Evolutionary conservation across 352 stramenopile species (phyloP).

Genomic region (Blastocystis sp.): DNA sequence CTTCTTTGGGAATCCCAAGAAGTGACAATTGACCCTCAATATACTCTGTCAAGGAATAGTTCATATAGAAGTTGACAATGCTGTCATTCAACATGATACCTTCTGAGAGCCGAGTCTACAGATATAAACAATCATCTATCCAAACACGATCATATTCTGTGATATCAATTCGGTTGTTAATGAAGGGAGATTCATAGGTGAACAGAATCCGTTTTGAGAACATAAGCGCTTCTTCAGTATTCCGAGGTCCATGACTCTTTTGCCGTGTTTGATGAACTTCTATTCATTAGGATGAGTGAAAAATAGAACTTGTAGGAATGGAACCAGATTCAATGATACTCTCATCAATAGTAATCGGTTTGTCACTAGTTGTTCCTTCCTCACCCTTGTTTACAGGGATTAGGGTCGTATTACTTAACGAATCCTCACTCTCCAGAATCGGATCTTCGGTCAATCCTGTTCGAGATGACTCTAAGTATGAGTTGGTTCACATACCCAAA

Average conservation of each 20-base stretch:
- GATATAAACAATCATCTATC: neutral
- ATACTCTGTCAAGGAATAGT: constrained; percentile 26
- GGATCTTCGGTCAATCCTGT: neutral
- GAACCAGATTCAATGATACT: neutral
- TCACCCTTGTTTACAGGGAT: neutral
- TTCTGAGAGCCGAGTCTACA: neutral
- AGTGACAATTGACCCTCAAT: neutral
- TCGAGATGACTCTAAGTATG: neutral
- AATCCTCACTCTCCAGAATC: neutral
- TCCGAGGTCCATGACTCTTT: neutral
- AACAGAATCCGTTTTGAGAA: constrained; percentile 35
- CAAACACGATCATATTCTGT: constrained; percentile 29
- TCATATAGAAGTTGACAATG: constrained; percentile 55
- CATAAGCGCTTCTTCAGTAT: neutral
- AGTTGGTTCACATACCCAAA: neutral
- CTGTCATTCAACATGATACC: constrained; percentile 28
- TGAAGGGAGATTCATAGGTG: constrained; percentile 8
- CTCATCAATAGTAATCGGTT: neutral
- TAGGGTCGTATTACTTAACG: neutral
- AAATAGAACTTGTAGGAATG: neutral
- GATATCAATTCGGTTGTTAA: constrained; percentile 20
- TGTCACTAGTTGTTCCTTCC: neutral
- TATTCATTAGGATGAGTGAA: neutral
- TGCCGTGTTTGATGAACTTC: neutral
- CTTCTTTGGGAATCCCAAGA: neutral